These are phyloP conservation scores for Phytophthora litchii DNA, from an alignment of 352 stramenopile genomes.

Conservation along the genomic window DNA sequence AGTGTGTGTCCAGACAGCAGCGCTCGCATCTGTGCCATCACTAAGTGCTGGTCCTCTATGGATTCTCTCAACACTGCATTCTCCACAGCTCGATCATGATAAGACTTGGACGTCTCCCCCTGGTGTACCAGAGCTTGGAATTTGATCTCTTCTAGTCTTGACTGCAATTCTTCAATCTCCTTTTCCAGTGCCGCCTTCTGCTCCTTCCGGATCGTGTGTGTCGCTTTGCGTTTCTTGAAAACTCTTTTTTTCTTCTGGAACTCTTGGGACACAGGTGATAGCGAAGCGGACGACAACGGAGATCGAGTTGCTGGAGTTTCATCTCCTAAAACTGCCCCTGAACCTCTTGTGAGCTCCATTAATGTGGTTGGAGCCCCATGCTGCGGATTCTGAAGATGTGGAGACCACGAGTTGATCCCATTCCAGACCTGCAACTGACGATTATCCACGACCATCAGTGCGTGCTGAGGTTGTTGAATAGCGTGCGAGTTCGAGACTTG, in stretches of 20 bases:
- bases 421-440: constrained; percentile 31
- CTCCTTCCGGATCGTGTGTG: constrained; percentile 49
- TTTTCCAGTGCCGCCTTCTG: constrained; percentile 39
- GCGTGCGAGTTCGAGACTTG: neutral
- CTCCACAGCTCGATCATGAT: constrained; percentile 24
- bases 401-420: constrained; percentile 9
- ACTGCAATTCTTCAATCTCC: constrained; percentile 39
- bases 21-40: constrained; percentile 32
- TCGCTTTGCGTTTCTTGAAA: constrained; percentile 48
- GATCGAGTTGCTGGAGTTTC: constrained; percentile 12
- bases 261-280: constrained; percentile 1
- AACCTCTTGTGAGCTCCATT: constrained; percentile 4
- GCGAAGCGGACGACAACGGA: constrained; percentile 13
- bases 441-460: constrained; percentile 28
- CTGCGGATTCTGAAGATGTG: constrained; percentile 3
- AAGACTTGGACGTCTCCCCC: constrained; percentile 26
- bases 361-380: constrained; percentile 16
- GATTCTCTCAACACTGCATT: constrained; percentile 36
- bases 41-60: constrained; percentile 39
- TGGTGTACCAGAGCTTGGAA: constrained; percentile 36
- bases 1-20: constrained; percentile 35
- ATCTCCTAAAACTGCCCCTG: neutral
- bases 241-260: constrained; percentile 31
- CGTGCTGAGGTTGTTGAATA: constrained; percentile 17
- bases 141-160: constrained; percentile 41